Base-by-base conservation (phyloP, 768 basidiomycete genomes). In the Terana coerulea region DNA sequence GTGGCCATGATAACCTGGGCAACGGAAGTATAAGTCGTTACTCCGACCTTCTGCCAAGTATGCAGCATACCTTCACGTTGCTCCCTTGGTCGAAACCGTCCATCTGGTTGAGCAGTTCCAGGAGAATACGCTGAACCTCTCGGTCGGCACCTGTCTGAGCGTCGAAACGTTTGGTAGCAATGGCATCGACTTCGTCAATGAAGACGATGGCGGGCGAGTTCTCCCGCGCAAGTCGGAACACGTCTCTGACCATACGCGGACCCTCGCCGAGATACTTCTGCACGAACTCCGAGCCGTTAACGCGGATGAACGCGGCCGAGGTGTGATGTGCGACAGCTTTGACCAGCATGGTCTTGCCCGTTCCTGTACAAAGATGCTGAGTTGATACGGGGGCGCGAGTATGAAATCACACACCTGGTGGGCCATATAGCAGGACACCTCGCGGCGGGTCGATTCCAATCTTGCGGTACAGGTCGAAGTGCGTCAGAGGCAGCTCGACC, bases 221-320 rank as follows among this genome's bases (percentile, higher is more conserved):
- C 70, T 99, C 97, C 59, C 97, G 78, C 22, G 97, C 97, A 41
- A 99, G 82, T 51, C 97, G 83, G 78, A 99, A 99, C 48, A 99
- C 97, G 66, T 99, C 97, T 64, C 97, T 87, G 57, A 99, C 97
- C 97, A 99, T 99, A 57, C 97, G 91, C 35, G 97, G 97, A 29
- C 97, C 97, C 75, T 99, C 97, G 61, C 97, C 97, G 4, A 99
- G 82, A 64, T 99, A 99, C 69, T 99, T 99, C 73, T 99, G 97
- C 8, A 99, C 97, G 65, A 99, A 99, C 71, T 99, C 97, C 61
- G 88, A 91, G 19, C 97, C 97, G 26, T 97, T 94, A 15, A 99
- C 97, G 33, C 97, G 91, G 61, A 99, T 98, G 75, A 99, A 99
- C 11, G 92, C 77, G 7, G 97, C 97, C 1, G 93, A 95, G 31